These are phyloP conservation scores for Carallia pectinifolia DNA, from an alignment of 345 rosid species.

Conservation along the genomic window DNA sequence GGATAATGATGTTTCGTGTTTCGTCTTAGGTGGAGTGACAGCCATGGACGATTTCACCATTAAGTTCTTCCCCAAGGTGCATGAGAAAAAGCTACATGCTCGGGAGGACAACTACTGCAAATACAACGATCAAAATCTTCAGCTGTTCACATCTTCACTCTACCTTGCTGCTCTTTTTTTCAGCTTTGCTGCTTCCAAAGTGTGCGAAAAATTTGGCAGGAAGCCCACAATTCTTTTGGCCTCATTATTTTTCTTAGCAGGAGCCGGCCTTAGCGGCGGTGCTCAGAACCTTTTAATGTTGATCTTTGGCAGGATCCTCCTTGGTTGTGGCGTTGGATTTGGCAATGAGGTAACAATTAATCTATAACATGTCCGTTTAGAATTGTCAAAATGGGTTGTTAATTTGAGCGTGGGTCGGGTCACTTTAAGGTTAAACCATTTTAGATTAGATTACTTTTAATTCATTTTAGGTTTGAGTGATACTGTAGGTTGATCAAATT, in stretches of 20 bases:
- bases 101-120: constrained; percentile 54
- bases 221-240: constrained; percentile 46
- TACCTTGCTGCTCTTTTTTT: constrained; percentile 45
- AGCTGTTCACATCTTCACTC: constrained; percentile 52
- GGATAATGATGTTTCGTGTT: not conserved
- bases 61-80: constrained; percentile 39
- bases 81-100: constrained; percentile 38
- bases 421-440: no score
- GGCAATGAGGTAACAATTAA: constrained; percentile 35
- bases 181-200: constrained; percentile 40
- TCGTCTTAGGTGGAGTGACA: constrained; percentile 48
- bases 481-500: no score
- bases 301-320: constrained; percentile 37
- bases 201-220: constrained; percentile 36
- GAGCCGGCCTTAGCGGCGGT: constrained; percentile 25
- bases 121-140: constrained; percentile 39
- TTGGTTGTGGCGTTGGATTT: constrained; percentile 48
- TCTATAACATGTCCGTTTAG: no score
- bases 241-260: constrained; percentile 33
- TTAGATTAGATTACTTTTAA: no score
- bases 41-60: constrained; percentile 52
- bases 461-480: no score
- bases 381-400: no score
- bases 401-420: no score
- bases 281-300: constrained; percentile 30